Base-by-base conservation (phyloP, 345 rosid species). In the Combretum micranthum region DNA sequence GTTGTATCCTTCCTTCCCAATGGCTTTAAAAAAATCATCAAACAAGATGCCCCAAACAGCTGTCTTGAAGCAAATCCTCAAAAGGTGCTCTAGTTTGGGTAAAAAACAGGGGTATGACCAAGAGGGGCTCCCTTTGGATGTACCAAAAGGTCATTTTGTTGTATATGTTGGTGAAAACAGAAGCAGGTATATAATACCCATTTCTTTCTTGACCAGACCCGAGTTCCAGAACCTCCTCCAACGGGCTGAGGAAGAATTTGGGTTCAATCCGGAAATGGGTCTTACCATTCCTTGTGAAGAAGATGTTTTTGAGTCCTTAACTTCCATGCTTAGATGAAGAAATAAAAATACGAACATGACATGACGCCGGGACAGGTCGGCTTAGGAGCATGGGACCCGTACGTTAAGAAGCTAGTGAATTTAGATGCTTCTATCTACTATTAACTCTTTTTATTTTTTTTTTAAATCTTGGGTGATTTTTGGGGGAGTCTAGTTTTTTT, bases 141-240 rank as follows among this genome's bases (percentile, higher is more conserved):
- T 77, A 21, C 81, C 81, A 7, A 77, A 67, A 48, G 81, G 81
- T 0, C 81, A 77, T 64, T 77, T 77, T 44, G 78, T 71, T 5
- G 81, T 77, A 20, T 77, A 77, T 47, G 81, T 77, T n/a, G 81
- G 81, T 20, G 73, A 70, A 59, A 64, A 68, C 52, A 57, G 81
- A 62, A 68, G 65, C 12, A 64, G 81, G 45, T 65, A 73, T 64
- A 70, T 77, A 44, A 73, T 77, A 18, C 81, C 81, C 0, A 70
- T 77, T 52, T 61, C 77, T 0, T 57, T 70, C 61, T 16, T 77
- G 57, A 56, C 63, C 39, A 65, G 65, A 39, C 81, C 81, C 4
- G 71, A 77, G 59, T 77, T 77, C 59, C 81, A 73, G 65, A 25
- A 23, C 70, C 50, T 77, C 50, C 81, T 77, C 44, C 67, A 66